Evolutionary conservation across 345 rosid genomes (phyloP), one percentile per base, ranked within the genome.

Genomic region (Salix exigua): DNA sequence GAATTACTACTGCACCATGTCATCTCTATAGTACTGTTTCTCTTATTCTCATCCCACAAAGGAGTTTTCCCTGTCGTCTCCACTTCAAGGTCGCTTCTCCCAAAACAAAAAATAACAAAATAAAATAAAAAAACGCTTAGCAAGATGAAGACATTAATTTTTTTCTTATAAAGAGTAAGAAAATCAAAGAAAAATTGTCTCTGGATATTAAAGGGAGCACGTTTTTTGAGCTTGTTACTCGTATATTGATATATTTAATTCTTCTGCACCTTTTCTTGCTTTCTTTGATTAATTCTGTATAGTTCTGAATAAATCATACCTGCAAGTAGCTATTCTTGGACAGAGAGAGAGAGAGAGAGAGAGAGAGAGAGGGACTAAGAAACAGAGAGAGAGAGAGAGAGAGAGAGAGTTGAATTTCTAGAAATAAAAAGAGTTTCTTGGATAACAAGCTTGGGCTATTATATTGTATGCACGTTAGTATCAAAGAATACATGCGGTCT

Each of bases 371-470:
- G 58, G 74, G 74, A 78, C 77, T 70, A 67, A 76, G 77, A 70
- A 17, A 82, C 4, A 64, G 63, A 70, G 70, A 73, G 70, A 83
- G 73, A 68, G 60, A 42, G 68, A 61, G 50, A 67, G 53, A 21
- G 25, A 51, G 28, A 18, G 25, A 31, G 19, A 71, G 25, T n/a
- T 10, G 17, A 46, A 48, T 64, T 30, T 69, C 25, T 42, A 44
- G 7, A 66, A 70, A 76, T 55, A 69, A 80, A 40, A 73, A 25
- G 26, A 89, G 80, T 92, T 89, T 73, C 98, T 89, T 94, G 96
- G 86, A 92, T 88, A 88, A 82, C 90, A 91, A 89, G 98, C 86
- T 77, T 80, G 81, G 85, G 48, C 10, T 85, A 71, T 82, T 77
- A 67, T 89, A 77, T 68, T 73, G 85, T 88, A 74, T 78, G 83